These are phyloP conservation scores for Claviceps purpurea DNA, from an alignment of 2,329 filamentous ascomycete genomes.

Conservation along the genomic window DNA sequence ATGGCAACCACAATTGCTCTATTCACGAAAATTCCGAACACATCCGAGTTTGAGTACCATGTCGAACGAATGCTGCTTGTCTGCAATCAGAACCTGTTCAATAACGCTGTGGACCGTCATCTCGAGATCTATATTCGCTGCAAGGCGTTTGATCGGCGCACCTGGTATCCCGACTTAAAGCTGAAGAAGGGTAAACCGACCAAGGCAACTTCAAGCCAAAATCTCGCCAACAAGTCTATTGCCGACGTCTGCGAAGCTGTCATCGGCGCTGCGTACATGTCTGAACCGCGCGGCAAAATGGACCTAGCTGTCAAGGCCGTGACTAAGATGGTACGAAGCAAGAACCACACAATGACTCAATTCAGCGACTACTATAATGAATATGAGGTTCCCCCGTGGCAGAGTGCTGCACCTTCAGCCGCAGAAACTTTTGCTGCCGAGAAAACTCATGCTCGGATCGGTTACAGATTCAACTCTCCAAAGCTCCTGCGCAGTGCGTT, in stretches of 20 bases:
- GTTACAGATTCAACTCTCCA: slow-evolving; percentile 58
- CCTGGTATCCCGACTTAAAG: slow-evolving; percentile 77
- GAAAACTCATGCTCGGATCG: slow-evolving; percentile 44
- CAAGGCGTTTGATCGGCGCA: slow-evolving; percentile 64
- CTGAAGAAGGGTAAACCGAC: slow-evolving; percentile 59
- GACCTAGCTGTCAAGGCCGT: slow-evolving; percentile 51
- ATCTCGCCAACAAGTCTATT: slow-evolving; percentile 74
- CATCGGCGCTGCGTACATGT: slow-evolving; percentile 70
- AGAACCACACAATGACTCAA: slow-evolving; percentile 52
- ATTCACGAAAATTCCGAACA: slow-evolving; percentile 61
- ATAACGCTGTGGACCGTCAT: slow-evolving; percentile 54
- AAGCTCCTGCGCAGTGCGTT: slow-evolving; percentile 73
- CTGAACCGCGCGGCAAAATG: slow-evolving; percentile 27
- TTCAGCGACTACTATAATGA: slow-evolving; percentile 62
- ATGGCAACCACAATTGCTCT: slow-evolving; percentile 87
- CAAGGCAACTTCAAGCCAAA: slow-evolving; percentile 38
- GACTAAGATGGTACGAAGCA: slow-evolving; percentile 53
- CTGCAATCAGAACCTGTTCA: slow-evolving; percentile 82
- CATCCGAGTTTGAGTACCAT: slow-evolving; percentile 78
- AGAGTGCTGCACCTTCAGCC: slow-evolving; percentile 46
- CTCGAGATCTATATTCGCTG: slow-evolving; percentile 68
- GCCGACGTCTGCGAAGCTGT: slow-evolving; percentile 91
- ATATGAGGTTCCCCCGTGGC: slow-evolving; percentile 61
- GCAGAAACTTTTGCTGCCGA: slow-evolving; percentile 55
- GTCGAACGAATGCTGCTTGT: slow-evolving; percentile 82